Base-by-base conservation (phyloP, 495 filamentous ascomycete genomes). In the Ramalina peruviana region DNA sequence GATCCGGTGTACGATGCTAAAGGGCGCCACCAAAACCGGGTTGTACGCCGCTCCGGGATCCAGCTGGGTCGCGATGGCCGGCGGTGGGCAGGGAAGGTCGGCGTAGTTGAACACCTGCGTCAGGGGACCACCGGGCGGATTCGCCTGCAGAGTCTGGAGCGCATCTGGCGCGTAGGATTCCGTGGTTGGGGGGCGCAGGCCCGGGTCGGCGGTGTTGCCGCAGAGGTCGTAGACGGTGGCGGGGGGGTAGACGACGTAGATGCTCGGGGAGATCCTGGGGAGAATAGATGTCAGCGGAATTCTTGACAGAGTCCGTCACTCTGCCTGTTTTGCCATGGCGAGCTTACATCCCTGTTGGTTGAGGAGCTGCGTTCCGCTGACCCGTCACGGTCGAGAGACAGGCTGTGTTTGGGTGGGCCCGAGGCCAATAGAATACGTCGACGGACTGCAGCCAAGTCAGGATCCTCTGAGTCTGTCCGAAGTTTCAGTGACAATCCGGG, bases 81-180 rank as follows among this genome's bases (percentile, higher is more conserved):
- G n/a, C 10, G 50, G 50, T 39, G 50, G 50, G 17, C 50, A 52
- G 10, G 50, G 50, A 3, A 52, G 42, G 40, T 52, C 50, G 17
- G 10, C 41, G 21, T 46, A 47, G 19, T 52, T 36, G 20, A 52
- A 16, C n/a, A 27, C 26, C 15, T 46, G 30, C 17, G 50, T 26
- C 17, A 21, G 26, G 20, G 42, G 41, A 0, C 25, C 23, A 9
- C 27, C 41, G 20, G 15, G 12, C 1, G 50, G 20, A 12, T 12
- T 16, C 12, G 30, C 30, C 12, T 33, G 30, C 2, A 33, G 12
- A 13, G 30, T 33, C 9, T 10, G 12, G 9, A 33, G 30, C 30
- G 7, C 9, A 7, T 33, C 12, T 10, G 12, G 30, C 30, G 30
- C 6, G 30, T 33, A 33, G 5, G 30, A 33, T 7, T 33, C 12